A percentile compares a stretch with the other conserved stretches of the same genome.
phyloP scores from a whole-genome alignment of 2,329 filamentous ascomycete species.

The Achaetomium macrosporum region DNA sequence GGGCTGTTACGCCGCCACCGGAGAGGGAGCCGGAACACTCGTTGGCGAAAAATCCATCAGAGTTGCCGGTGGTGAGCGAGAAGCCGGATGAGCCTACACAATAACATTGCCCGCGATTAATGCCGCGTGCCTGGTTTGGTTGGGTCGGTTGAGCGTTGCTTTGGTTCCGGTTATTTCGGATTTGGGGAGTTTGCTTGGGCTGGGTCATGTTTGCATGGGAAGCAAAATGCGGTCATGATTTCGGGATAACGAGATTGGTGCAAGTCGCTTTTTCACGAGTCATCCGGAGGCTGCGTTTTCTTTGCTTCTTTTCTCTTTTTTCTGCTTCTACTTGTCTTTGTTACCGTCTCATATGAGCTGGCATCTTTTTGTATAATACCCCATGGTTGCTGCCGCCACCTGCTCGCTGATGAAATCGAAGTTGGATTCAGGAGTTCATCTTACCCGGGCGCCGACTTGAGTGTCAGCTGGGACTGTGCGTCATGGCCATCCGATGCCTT shows the following conservation, averaged over 20 bases:
- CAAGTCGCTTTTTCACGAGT: neutral
- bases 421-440: neutral
- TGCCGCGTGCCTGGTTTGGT: neutral
- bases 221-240: neutral
- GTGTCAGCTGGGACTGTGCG: no score
- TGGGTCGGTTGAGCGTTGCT: neutral
- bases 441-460: no score
- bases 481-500: no score
- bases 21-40: neutral
- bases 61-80: conserved; percentile 7
- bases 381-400: conserved; percentile 15
- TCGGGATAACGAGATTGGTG: neutral
- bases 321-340: neutral
- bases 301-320: neutral
- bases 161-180: neutral
- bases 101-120: neutral
- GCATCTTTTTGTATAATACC: conserved; percentile 25
- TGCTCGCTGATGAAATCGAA: conserved; percentile 4
- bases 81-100: conserved; percentile 6
- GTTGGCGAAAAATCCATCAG: neutral
- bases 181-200: neutral
- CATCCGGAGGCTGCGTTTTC: neutral
- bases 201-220: neutral
- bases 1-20: conserved; percentile 10
- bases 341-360: conserved; percentile 5